Evolutionary conservation across 148 eudicot species (phyloP).

Genomic region (Vaccinium darrowii): DNA sequence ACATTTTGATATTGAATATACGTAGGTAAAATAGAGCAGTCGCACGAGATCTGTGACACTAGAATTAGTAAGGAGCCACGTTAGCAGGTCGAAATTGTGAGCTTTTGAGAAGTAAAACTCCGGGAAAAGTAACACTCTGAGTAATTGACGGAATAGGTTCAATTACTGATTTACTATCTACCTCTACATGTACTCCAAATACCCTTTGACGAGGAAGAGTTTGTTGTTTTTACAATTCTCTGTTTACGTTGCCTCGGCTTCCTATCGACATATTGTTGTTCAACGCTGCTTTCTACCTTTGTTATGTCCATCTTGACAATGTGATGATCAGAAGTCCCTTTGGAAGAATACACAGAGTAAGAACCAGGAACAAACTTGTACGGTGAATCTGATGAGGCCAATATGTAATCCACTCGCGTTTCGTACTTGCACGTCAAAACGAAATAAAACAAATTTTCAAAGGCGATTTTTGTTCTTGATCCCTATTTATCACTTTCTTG

Average conservation of each 20-base stretch:
- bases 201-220: constrained; percentile 50
- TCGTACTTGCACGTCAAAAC: constrained; percentile 78
- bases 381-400: constrained; percentile 55
- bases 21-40: not conserved
- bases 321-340: constrained; percentile 96
- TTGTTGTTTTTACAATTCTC: constrained; percentile 51
- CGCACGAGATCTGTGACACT: not conserved
- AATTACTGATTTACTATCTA: not conserved
- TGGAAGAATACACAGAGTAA: constrained; percentile 80
- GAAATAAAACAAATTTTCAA: not conserved
- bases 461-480: not conserved
- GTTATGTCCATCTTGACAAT: constrained; percentile 75
- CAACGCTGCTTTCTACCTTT: constrained; percentile 34
- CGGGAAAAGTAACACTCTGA: no score
- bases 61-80: not conserved
- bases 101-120: not conserved
- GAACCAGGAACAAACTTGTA: constrained; percentile 89
- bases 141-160: no score
- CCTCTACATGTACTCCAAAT: constrained; percentile 50
- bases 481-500: not conserved
- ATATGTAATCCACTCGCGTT: constrained; percentile 77
- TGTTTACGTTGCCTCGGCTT: constrained; percentile 39
- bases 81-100: not conserved
- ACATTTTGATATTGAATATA: not conserved
- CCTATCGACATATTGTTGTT: constrained; percentile 36